Base-by-base conservation (phyloP, 805 yeast genomes). In the Candida odintsovae region DNA sequence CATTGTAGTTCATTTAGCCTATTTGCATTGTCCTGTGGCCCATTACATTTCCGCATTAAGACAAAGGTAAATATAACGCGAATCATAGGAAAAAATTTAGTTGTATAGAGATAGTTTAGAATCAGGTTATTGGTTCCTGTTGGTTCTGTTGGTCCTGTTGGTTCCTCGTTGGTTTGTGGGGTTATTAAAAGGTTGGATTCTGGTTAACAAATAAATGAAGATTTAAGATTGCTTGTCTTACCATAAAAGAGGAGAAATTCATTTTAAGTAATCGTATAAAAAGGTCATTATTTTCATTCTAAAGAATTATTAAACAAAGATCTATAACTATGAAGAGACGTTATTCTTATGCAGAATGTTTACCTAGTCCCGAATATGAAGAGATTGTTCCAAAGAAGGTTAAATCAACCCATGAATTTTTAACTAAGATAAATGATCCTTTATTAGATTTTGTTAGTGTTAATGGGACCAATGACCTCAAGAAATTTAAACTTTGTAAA, bases 291-390 rank as follows among this genome's bases (percentile, higher is more conserved):
- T n/a, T n/a, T n/a, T n/a, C n/a, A n/a, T n/a, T n/a, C n/a, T n/a
- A n/a, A n/a, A n/a, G n/a, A n/a, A n/a, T n/a, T n/a, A n/a, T n/a
- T n/a, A n/a, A n/a, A n/a, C n/a, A n/a, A n/a, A n/a, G n/a, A n/a
- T n/a, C n/a, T n/a, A n/a, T n/a, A 22, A 22, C 23, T 6, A 50
- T 52, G 53, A 52, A 50, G 49, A 48, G 53, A 40, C 38, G 39
- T 6, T 37, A 33, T 18, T 25, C 36, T n/a, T 26, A 35, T 25
- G 18, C 26, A 38, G 45, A 47, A 2, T 25, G 41, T 21, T 43
- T 51, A n/a, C 53, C 56, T 25, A 51, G 55, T 4, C 56, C 56
- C 9, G 54, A 51, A n/a, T 43, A 43, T 6, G 36, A 33, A 3
- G 36, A 33, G 36, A 16, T 33, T 2, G 13, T 33, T 11, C 36